Percentiles rank a stretch among this genome's conserved stretches.
Conservation (phyloP, 2,329 filamentous ascomycete species). For the Ploettnerulaceae sp. region DNA sequence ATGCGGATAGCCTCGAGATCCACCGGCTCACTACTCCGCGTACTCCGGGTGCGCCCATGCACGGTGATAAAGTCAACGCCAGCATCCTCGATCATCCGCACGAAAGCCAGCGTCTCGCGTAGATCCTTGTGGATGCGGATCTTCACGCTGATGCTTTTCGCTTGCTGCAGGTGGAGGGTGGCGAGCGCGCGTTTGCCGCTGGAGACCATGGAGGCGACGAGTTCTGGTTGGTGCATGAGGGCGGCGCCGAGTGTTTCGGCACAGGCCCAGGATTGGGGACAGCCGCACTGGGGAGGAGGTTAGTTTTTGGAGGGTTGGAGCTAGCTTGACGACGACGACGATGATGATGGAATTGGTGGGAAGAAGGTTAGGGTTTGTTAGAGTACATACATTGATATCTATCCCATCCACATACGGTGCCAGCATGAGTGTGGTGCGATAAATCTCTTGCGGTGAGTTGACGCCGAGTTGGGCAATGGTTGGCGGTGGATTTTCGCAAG, state of each 20-base stretch:
- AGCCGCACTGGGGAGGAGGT: too few species aligned
- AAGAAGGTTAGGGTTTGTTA: too few species aligned
- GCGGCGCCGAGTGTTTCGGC: constrained; percentile 62
- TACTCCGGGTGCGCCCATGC: constrained; percentile 59
- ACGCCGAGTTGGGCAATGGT: constrained; percentile 66
- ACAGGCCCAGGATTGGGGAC: constrained; percentile 68
- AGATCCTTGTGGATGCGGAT: constrained; percentile 64
- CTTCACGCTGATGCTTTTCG: constrained; percentile 59
- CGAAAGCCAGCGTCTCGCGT: constrained; percentile 52
- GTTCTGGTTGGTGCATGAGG: constrained; percentile 60
- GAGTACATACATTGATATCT: constrained; percentile 66
- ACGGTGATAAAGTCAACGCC: constrained; percentile 64
- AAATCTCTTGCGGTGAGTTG: constrained; percentile 55
- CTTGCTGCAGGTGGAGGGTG: constrained; percentile 48
- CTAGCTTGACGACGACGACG: too few species aligned
- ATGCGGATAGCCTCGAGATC: constrained; percentile 53
- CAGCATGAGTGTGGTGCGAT: constrained; percentile 57
- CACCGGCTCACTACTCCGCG: constrained; percentile 57
- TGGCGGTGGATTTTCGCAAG: constrained; percentile 50
- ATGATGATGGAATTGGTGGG: too few species aligned
- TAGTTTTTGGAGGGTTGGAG: too few species aligned
- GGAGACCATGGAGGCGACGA: constrained; percentile 61
- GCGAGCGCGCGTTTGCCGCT: constrained; percentile 50
- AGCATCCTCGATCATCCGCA: constrained; percentile 56
- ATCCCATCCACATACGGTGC: constrained; percentile 59